phyloP scores from a whole-genome alignment of 495 filamentous ascomycete species.

The Daldinia bambusicola region DNA sequence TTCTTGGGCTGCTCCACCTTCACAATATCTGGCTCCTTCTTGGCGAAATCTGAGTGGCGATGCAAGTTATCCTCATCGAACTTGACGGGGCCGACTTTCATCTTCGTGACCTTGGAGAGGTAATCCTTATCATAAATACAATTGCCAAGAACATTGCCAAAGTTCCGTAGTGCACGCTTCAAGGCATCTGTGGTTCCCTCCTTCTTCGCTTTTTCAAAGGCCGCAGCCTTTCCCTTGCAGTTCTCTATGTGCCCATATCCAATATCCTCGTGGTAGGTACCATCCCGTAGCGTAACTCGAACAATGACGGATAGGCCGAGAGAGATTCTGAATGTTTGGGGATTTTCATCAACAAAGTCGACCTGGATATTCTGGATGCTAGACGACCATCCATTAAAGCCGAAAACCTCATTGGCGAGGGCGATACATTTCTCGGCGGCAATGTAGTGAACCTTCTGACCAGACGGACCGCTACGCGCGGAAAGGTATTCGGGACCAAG shows the following conservation, averaged over 20 bases:
- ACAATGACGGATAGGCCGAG: constrained; percentile 89
- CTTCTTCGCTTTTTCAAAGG: constrained; percentile 98
- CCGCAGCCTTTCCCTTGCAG: constrained; percentile 89
- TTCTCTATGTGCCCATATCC: constrained; percentile 97
- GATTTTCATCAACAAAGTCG: constrained; percentile 79
- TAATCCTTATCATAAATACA: constrained; percentile 98
- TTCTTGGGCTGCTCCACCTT: constrained; percentile 53
- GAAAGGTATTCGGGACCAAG: constrained; percentile 98
- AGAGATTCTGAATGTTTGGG: constrained; percentile 71
- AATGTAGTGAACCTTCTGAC: constrained; percentile 89
- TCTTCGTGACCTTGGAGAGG: constrained; percentile 80
- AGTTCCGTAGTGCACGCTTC: constrained; percentile 88
- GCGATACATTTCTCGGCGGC: constrained; percentile 93
- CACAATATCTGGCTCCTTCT: constrained; percentile 61
- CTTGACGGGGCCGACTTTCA: constrained; percentile 74
- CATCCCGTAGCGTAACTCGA: constrained; percentile 87
- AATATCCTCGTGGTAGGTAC: constrained; percentile 95
- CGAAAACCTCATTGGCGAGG: constrained; percentile 97
- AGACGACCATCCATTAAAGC: constrained; percentile 98
- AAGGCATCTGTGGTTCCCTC: constrained; percentile 94
- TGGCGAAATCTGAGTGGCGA: constrained; percentile 79
- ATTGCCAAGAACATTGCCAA: constrained; percentile 96
- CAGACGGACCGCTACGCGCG: constrained; percentile 78
- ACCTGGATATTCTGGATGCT: constrained; percentile 88
- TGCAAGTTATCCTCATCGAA: constrained; percentile 82